A percentile compares a stretch with the other conserved stretches of the same genome.
phyloP scores from a whole-genome alignment of 331 rosid genomes.

The Cucumis variabilis region DNA sequence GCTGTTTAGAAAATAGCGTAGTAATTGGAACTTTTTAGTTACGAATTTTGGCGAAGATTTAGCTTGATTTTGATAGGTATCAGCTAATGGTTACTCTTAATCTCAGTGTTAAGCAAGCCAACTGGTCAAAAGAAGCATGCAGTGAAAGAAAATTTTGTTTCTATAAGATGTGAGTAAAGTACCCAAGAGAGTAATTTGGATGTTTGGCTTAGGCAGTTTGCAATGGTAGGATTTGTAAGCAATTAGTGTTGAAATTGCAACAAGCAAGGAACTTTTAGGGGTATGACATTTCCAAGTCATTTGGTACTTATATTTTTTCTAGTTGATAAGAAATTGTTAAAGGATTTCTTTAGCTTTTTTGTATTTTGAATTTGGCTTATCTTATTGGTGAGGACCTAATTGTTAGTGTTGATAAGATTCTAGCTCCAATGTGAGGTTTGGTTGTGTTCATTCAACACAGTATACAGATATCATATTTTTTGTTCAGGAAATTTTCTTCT shows the following conservation, averaged over 20 bases:
- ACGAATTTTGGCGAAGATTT: too few relatives aligned
- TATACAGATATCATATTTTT: background rate
- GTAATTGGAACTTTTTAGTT: background rate
- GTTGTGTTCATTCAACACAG: background rate
- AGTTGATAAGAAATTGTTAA: background rate
- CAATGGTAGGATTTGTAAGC: slow-evolving; percentile 96
- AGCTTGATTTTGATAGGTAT: background rate
- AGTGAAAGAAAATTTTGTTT: slow-evolving; percentile 53
- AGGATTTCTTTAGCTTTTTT: background rate
- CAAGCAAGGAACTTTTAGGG: slow-evolving; percentile 95
- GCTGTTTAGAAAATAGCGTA: background rate
- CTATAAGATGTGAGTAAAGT: slow-evolving; percentile 79
- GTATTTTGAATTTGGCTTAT: background rate
- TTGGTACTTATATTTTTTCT: background rate
- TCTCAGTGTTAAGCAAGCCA: slow-evolving; percentile 54
- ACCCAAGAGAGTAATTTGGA: slow-evolving; percentile 70
- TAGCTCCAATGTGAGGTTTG: background rate
- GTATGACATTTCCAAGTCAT: slow-evolving; percentile 39
- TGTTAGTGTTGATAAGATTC: background rate
- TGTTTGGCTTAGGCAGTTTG: slow-evolving; percentile 86
- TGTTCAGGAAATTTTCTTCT: background rate
- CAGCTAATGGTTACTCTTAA: slow-evolving; percentile 32
- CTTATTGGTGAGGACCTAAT: background rate
- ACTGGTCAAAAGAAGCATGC: slow-evolving; percentile 47
- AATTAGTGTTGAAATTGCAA: slow-evolving; percentile 72